These are phyloP conservation scores for Nakazawaea holstii DNA, from an alignment of 805 yeast species.

Conservation along the genomic window DNA sequence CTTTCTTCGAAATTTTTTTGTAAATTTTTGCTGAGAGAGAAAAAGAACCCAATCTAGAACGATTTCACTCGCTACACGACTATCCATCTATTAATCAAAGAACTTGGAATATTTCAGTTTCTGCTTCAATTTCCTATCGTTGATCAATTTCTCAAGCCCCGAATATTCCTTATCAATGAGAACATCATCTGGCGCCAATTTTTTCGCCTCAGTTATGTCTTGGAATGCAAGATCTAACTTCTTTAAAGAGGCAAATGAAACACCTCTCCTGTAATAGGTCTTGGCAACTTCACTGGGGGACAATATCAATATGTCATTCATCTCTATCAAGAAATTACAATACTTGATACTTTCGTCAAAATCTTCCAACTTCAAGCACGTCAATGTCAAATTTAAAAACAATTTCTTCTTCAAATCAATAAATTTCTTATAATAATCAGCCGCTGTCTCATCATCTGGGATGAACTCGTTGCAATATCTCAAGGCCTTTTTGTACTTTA, in stretches of 20 bases:
- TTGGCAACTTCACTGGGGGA: constrained; percentile 45
- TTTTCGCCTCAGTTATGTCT: constrained; percentile 39
- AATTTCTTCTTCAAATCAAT: constrained; percentile 42
- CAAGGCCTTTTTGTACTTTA: constrained; percentile 62
- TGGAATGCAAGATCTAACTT: constrained; percentile 17
- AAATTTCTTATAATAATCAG: constrained; percentile 45
- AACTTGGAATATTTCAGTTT: constrained; percentile 58
- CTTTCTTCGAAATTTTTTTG: background rate
- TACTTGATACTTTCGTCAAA: constrained; percentile 47
- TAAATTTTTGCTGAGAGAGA: background rate
- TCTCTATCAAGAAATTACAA: constrained; percentile 51
- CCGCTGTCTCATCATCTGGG: constrained; percentile 64
- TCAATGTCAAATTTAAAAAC: constrained; percentile 56
- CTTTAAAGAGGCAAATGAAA: background rate
- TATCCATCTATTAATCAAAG: constrained; percentile 30
- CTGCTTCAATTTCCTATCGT: constrained; percentile 41
- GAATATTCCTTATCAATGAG: constrained; percentile 40
- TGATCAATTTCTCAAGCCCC: constrained; percentile 33
- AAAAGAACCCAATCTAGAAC: too few species aligned
- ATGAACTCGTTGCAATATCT: constrained; percentile 67
- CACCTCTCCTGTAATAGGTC: constrained; percentile 52
- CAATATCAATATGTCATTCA: constrained; percentile 23
- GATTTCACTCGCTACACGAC: background rate
- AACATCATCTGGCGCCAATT: constrained; percentile 42
- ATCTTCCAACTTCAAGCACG: constrained; percentile 42